These are phyloP conservation scores for Chalara sp. DNA, from an alignment of 2,329 filamentous ascomycete genomes.

Conservation along the genomic window DNA sequence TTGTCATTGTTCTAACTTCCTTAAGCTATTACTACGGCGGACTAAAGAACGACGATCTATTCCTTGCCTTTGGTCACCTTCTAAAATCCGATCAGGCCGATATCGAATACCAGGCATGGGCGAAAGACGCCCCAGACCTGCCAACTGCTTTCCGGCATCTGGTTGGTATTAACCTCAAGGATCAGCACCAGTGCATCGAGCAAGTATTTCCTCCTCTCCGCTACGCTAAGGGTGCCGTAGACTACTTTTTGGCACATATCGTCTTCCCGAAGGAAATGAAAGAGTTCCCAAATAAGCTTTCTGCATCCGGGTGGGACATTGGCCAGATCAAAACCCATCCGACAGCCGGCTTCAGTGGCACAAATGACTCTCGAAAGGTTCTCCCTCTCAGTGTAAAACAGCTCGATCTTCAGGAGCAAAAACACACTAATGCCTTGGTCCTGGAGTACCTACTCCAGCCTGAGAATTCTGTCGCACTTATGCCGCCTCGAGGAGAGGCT, in stretches of 20 bases:
- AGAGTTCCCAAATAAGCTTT: conserved; percentile 57
- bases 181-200: conserved; percentile 39
- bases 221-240: conserved; percentile 45
- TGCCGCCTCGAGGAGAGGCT: conserved; percentile 16
- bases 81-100: conserved; percentile 43
- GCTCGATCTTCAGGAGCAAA: conserved; percentile 44
- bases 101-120: conserved; percentile 45
- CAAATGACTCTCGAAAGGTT: conserved; percentile 53
- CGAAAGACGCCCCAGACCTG: conserved; percentile 28
- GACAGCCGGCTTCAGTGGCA: conserved; percentile 64
- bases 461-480: conserved; percentile 39
- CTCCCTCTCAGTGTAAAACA: conserved; percentile 52
- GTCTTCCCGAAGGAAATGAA: conserved; percentile 57
- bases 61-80: conserved; percentile 39
- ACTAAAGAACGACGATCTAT: conserved; percentile 42
- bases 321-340: conserved; percentile 36
- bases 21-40: conserved; percentile 52
- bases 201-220: conserved; percentile 47
- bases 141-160: conserved; percentile 34
- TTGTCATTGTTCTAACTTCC: conserved; percentile 47
- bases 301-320: conserved; percentile 63
- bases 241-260: conserved; percentile 54
- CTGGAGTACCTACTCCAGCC: conserved; percentile 48
- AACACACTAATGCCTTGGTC: conserved; percentile 62
- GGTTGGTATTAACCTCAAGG: conserved; percentile 50